Base-by-base conservation (phyloP, 192 early-diverging fungal species). In the Chytriomyces confervae region DNA sequence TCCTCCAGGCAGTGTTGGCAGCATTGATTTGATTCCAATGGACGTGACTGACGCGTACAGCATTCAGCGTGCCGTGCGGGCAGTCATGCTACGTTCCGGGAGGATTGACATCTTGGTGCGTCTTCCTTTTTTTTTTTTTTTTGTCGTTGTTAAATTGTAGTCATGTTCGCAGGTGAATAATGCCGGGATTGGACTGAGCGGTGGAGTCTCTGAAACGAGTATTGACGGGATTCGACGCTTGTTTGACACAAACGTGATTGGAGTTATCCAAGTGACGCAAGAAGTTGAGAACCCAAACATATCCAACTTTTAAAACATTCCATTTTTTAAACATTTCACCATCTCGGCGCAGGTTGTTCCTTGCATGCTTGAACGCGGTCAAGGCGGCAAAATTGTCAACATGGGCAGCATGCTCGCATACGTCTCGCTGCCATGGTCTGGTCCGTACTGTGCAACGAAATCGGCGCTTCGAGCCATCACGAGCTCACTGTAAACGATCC, bases 321-420 rank as follows among this genome's bases (percentile, higher is more conserved):
- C 24, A 27, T 0, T 27, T 27, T 27, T 27, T n/a, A n/a, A n/a
- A n/a, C n/a, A n/a, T n/a, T n/a, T n/a, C n/a, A n/a, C n/a, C 24
- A 27, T 27, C 24, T 27, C 24, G 24, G 51, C 10, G 1, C 24
- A 69, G 68, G 71, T 79, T 16, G 77, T 72, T 29, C 77, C 77
- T 9, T 62, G 65, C 69, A 79, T 79, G 77, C 53, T 57, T 3
- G 53, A 57, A 57, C 53, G 53, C 53, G 53, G 53, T n/a, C 16
- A n/a, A 13, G 53, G 53, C 20, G 53, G 53, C 53, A 57, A 57
- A 57, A 57, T 57, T 20, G 53, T 57, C 53, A 57, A 79, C 47
- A 50, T 79, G 69, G 77, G 77, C 1, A 79, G 77, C 62, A 79
- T 79, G 77, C 44, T 79, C 24, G 77, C 61, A 27, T 79, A 79